Evolutionary conservation across 106 monocot species (phyloP), one percentile per base, ranked within the genome.

Genomic region (Dactylorhiza incarnata): DNA sequence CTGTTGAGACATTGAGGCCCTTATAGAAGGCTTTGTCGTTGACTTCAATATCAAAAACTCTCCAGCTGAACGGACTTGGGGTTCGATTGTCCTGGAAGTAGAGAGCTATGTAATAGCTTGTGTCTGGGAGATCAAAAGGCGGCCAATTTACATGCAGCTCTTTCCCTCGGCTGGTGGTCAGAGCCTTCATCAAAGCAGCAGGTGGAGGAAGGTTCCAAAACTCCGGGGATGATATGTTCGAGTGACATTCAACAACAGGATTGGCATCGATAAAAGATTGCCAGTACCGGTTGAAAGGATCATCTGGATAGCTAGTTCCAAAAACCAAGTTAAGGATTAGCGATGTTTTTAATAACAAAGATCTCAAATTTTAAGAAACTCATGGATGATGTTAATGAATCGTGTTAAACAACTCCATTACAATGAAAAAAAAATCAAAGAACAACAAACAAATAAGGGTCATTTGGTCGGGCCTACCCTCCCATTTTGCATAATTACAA

Each of bases 201-300:
- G 75, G 53, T 4, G 96, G 91, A 14, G 96, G 93, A 13, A 86
- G 44, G 82, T 97, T 93, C 93, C 93, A 97, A 75, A 97, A 89
- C 17, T 87, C 83, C 2, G 78, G 29, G 8, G 91, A 71, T 45
- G 83, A 65, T 25, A 87, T 80, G 56, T 80, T 87, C 10, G 86
- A 75, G 29, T 89, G 80, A 81, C 85, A 82, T 13, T 81, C 83
- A 3, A 85, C 85, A 0, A 83, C 53, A 0, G 85, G 88, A 46
- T 83, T 83, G 37, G 45, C 25, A 73, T 82, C 91, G 5, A 11
- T 59, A 81, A 85, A 93, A 9, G 93, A 73, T 76, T 89, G 84
- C 93, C 91, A 97, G 83, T 83, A 85, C 67, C 96, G 90, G 86
- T 97, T 91, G 93, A 82, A 93, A 47, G 84, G 84, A 83, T 93